Evolutionary conservation across 257 asterid genomes (phyloP).

Genomic region (Penstemon davidsonii): DNA sequence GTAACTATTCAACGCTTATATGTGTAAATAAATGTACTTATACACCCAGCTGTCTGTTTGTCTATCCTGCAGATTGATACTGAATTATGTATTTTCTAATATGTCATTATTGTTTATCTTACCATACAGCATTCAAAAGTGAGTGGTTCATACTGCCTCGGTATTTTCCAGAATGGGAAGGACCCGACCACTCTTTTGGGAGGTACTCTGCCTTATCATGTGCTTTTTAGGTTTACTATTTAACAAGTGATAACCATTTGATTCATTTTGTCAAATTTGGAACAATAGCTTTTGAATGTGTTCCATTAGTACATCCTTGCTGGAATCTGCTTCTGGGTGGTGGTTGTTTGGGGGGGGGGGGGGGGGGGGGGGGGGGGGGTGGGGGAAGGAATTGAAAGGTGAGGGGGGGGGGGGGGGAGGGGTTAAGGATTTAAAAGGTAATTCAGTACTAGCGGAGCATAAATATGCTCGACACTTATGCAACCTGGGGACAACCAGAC

Average conservation of each 20-base stretch:
- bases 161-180: slow-evolving; percentile 95
- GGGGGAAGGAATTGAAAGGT: too few relatives aligned
- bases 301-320: too few relatives aligned
- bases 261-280: too few relatives aligned
- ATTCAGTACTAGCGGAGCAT: too few relatives aligned
- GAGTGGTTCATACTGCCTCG: slow-evolving; percentile 96
- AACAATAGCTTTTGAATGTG: too few relatives aligned
- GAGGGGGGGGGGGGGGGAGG: too few relatives aligned
- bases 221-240: slow-evolving; percentile 22
- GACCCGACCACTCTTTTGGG: slow-evolving; percentile 98
- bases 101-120: slow-evolving; percentile 18
- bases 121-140: slow-evolving; percentile 81
- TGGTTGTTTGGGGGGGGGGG: too few relatives aligned
- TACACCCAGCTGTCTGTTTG: slow-evolving; percentile 15
- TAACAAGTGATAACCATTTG: not conserved
- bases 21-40: not conserved
- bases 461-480: too few relatives aligned
- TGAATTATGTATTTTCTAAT: slow-evolving; percentile 23
- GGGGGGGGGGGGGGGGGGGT: too few relatives aligned
- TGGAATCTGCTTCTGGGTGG: too few relatives aligned
- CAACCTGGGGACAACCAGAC: too few relatives aligned
- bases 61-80: slow-evolving; percentile 15
- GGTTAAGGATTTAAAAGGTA: too few relatives aligned
- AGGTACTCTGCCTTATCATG: slow-evolving; percentile 47
- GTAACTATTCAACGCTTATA: slow-evolving; percentile 8